Percentiles rank a stretch among this genome's conserved stretches.
Evolutionary conservation across 2,329 filamentous ascomycete genomes (phyloP).

Genomic region (Trichoderma arundinaceum): DNA sequence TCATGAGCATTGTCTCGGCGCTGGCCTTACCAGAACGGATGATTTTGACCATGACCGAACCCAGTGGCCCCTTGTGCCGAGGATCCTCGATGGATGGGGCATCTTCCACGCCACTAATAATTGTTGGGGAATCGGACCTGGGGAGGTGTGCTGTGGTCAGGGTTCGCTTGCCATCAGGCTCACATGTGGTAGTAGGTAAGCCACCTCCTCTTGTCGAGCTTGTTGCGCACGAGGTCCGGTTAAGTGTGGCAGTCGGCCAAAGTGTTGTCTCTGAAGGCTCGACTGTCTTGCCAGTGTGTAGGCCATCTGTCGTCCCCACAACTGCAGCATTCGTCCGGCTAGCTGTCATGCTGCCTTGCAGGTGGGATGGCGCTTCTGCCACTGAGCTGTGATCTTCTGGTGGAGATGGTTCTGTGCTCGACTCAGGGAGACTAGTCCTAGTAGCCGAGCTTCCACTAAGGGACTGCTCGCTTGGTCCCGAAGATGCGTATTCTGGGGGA

Average conservation of each 20-base stretch:
- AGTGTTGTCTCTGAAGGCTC: conserved; percentile 22
- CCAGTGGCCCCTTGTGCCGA: neutral
- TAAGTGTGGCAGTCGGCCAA: conserved; percentile 25
- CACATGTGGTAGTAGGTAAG: neutral
- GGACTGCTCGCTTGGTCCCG: neutral
- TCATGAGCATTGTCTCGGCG: conserved; percentile 35
- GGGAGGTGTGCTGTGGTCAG: neutral
- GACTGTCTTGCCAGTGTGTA: neutral
- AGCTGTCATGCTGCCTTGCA: neutral
- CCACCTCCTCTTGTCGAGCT: neutral
- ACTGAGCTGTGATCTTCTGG: neutral
- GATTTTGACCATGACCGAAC: conserved; percentile 37
- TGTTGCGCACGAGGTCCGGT: neutral
- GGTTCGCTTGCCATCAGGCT: conserved; percentile 1
- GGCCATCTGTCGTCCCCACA: neutral
- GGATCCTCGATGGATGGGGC: neutral
- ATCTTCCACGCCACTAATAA: neutral
- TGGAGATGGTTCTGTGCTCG: neutral
- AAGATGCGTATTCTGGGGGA: neutral
- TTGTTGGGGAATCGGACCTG: neutral
- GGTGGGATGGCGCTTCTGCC: neutral
- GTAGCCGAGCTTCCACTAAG: neutral
- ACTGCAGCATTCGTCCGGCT: neutral
- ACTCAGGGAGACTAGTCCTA: neutral
- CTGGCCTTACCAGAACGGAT: conserved; percentile 36